Evolutionary conservation across 495 filamentous ascomycete genomes (phyloP), one percentile per base, ranked within the genome.

Genomic region (Daldinia childiae): DNA sequence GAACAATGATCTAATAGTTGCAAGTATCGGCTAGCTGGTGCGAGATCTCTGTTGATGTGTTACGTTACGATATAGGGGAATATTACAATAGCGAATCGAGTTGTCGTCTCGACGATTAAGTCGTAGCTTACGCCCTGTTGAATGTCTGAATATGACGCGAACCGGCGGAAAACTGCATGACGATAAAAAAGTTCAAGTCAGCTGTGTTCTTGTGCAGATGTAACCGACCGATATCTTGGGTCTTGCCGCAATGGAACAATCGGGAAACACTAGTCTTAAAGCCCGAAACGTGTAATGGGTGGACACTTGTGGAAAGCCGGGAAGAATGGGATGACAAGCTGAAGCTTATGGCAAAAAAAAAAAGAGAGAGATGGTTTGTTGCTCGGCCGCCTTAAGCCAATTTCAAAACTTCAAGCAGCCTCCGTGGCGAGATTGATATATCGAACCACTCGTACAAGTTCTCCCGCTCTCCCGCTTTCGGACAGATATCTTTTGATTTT

Each of bases 101-200:
- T 57, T 29, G 27, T 66, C 11, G 62, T 62, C 56, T 66, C 66
- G 71, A 73, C 14, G 58, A 36, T 48, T 41, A 39, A 45, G 50
- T 62, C 45, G 39, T 41, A 65, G 71, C 17, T 69, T 26, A 69
- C 32, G 36, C 58, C 54, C 29, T 62, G 41, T 58, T 56, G 21
- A 67, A 14, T 63, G 21, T 57, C 29, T 67, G 38, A 27, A 36
- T 74, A 71, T 66, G 63, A 72, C 59, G 29, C 69, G 48, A 68
- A 57, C 66, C 71, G 51, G 56, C 66, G 76, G 71, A 50, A 70
- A 66, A 76, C 76, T 78, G 76, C 76, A 78, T 72, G 64, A 56
- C 73, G 71, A 76, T 70, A 61, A 72, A 66, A 73, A 48, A 73
- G 69, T 66, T 58, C 58, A 73, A 66, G 71, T 78, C 64, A 78